A percentile compares a stretch with the other conserved stretches of the same genome.
phyloP scores from a whole-genome alignment of 495 filamentous ascomycete genomes.

The Lentithecium fluviatile region DNA sequence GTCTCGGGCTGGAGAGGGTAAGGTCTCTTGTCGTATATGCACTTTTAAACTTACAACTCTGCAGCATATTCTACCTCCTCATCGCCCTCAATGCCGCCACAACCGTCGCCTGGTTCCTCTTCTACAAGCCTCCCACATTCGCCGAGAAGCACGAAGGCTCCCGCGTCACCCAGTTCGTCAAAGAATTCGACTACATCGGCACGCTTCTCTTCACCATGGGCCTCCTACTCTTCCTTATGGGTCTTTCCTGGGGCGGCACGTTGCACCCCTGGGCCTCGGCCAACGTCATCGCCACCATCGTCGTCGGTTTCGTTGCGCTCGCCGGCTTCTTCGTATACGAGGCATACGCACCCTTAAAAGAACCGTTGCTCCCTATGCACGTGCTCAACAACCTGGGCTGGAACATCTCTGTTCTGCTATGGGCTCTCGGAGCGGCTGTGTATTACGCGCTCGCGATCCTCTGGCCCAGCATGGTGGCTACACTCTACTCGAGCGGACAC shows the following conservation, averaged over 20 bases:
- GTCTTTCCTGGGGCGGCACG: constrained; percentile 48
- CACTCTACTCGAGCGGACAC: constrained; percentile 22
- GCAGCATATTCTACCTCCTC: constrained; percentile 38
- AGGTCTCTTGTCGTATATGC: not conserved
- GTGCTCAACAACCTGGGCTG: constrained; percentile 29
- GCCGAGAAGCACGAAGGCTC: constrained; percentile 35
- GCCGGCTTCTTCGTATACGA: constrained; percentile 46
- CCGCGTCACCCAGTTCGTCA: constrained; percentile 34
- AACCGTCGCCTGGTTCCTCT: constrained; percentile 35
- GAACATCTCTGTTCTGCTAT: constrained; percentile 24
- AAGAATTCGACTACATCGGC: constrained; percentile 43
- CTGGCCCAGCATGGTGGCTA: constrained; percentile 32
- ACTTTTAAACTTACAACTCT: constrained; percentile 1
- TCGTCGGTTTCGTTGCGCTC: constrained; percentile 44
- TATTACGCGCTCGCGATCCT: constrained; percentile 34
- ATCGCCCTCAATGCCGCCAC: constrained; percentile 38
- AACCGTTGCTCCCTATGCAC: constrained; percentile 31
- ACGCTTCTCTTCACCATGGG: constrained; percentile 37
- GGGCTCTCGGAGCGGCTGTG: constrained; percentile 28
- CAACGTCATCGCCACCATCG: constrained; percentile 45
- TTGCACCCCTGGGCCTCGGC: constrained; percentile 48
- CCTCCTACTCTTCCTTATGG: constrained; percentile 42
- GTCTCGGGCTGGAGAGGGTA: constrained; percentile 29
- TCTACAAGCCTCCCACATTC: constrained; percentile 43
- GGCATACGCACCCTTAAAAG: constrained; percentile 26